phyloP scores from a whole-genome alignment of 345 rosid species.

The Chamaenerion angustifolium region DNA sequence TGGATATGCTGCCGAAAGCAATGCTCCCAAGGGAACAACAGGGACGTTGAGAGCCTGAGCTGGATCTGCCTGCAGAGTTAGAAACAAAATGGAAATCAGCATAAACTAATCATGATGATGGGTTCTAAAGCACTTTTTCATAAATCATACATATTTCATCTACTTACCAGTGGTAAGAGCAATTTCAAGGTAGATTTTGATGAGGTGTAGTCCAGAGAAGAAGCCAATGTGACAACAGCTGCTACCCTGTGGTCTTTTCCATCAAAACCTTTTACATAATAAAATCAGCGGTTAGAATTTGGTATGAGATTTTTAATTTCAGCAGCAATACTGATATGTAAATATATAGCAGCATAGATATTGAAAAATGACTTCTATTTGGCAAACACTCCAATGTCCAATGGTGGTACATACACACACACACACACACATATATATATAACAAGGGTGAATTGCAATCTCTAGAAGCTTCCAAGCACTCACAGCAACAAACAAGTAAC shows the following conservation, averaged over 20 bases:
- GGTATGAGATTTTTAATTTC: neutral
- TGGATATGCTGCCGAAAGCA: constrained; percentile 80
- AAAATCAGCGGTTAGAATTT: constrained; percentile 5
- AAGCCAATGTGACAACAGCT: constrained; percentile 72
- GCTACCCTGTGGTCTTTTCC: constrained; percentile 57
- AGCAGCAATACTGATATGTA: neutral
- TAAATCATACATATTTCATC: neutral
- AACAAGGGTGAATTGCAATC: no score
- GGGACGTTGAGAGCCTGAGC: constrained; percentile 91
- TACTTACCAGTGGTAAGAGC: constrained; percentile 81
- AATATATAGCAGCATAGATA: no score
- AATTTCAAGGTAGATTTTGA: constrained; percentile 74
- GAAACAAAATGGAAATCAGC: no score
- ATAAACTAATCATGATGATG: neutral
- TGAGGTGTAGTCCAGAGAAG: constrained; percentile 80
- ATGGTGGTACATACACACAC: no score
- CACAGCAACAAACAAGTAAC: no score
- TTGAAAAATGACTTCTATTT: no score
- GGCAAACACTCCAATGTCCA: no score
- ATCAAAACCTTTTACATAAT: constrained; percentile 52
- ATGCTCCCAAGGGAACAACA: constrained; percentile 80
- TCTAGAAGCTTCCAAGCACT: no score
- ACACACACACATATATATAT: no score
- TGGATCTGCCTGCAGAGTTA: constrained; percentile 67
- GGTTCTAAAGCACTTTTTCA: no score